Conservation (phyloP, 2,329 filamentous ascomycete species). For the Aspergillus ochraceus region DNA sequence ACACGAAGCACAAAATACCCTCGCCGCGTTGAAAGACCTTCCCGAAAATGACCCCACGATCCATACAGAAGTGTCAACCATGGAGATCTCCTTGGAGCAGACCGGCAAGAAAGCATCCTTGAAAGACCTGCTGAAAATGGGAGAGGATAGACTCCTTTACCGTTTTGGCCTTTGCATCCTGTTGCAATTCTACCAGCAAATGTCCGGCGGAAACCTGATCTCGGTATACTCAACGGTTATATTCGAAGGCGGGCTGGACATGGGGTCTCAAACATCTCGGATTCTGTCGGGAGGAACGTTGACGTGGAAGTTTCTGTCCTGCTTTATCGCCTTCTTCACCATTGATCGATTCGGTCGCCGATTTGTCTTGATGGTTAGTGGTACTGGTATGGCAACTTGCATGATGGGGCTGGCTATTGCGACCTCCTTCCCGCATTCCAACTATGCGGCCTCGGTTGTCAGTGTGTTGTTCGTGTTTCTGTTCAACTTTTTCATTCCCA, state of each 20-base stretch:
- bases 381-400: slow-evolving; percentile 7
- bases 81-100: slow-evolving; percentile 45
- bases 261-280: background rate
- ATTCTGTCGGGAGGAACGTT: slow-evolving; percentile 8
- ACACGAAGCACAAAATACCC: too few relatives aligned
- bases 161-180: slow-evolving; percentile 49
- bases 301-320: slow-evolving; percentile 13
- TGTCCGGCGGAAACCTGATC: slow-evolving; percentile 29
- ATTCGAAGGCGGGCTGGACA: slow-evolving; percentile 7
- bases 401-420: slow-evolving; percentile 14
- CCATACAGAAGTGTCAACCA: slow-evolving; percentile 44
- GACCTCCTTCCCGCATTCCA: slow-evolving; percentile 2
- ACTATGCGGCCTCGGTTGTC: slow-evolving; percentile 2
- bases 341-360: slow-evolving; percentile 15
- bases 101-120: slow-evolving; percentile 44
- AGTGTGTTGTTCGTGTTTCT: slow-evolving; percentile 7
- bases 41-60: too few relatives aligned
- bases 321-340: slow-evolving; percentile 8
- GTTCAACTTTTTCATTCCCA: slow-evolving; percentile 7
- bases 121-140: slow-evolving; percentile 41
- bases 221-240: slow-evolving; percentile 40
- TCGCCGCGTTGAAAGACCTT: too few relatives aligned
- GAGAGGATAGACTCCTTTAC: slow-evolving; percentile 50
- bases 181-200: slow-evolving; percentile 50
- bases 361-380: slow-evolving; percentile 9